Evolutionary conservation across 2,329 filamentous ascomycete genomes (phyloP).

Genomic region (Rasamsonia emersonii): DNA sequence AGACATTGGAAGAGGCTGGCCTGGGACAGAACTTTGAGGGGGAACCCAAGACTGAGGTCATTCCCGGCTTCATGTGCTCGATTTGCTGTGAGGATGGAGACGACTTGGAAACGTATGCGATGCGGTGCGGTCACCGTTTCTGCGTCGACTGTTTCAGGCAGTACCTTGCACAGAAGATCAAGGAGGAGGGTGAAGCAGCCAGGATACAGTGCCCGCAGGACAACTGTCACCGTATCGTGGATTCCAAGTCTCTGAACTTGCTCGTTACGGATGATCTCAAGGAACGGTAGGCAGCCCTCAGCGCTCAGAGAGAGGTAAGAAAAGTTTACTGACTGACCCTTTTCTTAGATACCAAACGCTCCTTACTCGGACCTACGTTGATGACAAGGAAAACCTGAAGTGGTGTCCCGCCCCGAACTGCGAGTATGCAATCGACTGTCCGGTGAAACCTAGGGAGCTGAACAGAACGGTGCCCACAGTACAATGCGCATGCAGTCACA

Average conservation of each 20-base stretch:
- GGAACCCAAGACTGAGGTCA: constrained; percentile 58
- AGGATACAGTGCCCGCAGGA: constrained; percentile 89
- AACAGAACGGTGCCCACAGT: constrained; percentile 83
- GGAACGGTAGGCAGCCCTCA: constrained; percentile 38
- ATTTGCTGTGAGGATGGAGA: constrained; percentile 90
- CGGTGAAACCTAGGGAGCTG: constrained; percentile 79
- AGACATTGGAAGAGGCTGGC: constrained; percentile 75
- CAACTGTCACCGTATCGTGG: constrained; percentile 80
- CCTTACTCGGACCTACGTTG: constrained; percentile 88
- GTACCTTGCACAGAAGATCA: constrained; percentile 87
- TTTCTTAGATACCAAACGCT: constrained; percentile 71
- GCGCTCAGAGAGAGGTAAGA: constrained; percentile 6
- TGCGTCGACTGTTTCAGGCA: constrained; percentile 88
- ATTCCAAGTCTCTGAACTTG: constrained; percentile 76
- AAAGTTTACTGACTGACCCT: constrained; percentile 9
- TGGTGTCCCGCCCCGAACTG: constrained; percentile 99
- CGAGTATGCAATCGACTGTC: constrained; percentile 82
- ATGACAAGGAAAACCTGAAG: constrained; percentile 89
- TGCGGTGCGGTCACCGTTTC: constrained; percentile 91
- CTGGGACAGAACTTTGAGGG: constrained; percentile 57
- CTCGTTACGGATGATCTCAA: constrained; percentile 54
- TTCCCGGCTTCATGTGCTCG: constrained; percentile 77
- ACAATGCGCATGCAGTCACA: constrained; percentile 70
- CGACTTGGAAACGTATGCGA: constrained; percentile 73
- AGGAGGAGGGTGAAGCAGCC: constrained; percentile 88